phyloP scores from a whole-genome alignment of 2,329 filamentous ascomycete genomes.

The Trichoderma afroharzianum region DNA sequence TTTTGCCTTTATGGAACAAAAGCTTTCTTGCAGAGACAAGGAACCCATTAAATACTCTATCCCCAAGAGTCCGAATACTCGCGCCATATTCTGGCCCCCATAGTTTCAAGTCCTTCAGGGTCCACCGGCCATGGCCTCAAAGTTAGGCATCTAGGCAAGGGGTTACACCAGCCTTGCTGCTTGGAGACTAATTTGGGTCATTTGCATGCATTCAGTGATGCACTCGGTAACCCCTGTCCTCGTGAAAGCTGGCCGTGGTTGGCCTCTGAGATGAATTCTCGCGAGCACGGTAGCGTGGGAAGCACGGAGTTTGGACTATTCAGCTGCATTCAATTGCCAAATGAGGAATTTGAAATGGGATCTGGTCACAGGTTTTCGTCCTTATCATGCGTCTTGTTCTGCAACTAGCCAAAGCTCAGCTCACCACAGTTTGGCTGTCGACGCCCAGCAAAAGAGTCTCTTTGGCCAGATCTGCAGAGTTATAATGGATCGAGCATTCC shows the following conservation, averaged over 20 bases:
- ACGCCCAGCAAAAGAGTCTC: background rate
- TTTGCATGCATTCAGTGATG: background rate
- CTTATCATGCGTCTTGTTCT: background rate
- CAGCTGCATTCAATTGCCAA: background rate
- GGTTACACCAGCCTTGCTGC: background rate
- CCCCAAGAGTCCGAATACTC: background rate
- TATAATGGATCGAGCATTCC: background rate
- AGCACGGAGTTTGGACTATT: background rate
- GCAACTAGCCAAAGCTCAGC: background rate
- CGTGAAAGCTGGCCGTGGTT: background rate
- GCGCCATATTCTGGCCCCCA: background rate
- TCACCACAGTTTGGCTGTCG: background rate
- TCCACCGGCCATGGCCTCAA: background rate
- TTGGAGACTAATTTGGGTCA: background rate
- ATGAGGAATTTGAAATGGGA: background rate
- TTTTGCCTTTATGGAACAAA: background rate
- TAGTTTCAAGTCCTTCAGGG: accelerated
- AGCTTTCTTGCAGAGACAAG: background rate
- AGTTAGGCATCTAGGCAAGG: background rate
- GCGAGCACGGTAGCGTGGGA: background rate
- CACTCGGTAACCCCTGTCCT: background rate
- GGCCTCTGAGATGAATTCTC: background rate
- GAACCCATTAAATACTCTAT: background rate
- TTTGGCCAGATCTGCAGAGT: background rate
- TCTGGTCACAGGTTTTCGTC: background rate